These are phyloP conservation scores for Apostasia ramifera DNA, from an alignment of 106 monocot genomes.

Conservation along the genomic window DNA sequence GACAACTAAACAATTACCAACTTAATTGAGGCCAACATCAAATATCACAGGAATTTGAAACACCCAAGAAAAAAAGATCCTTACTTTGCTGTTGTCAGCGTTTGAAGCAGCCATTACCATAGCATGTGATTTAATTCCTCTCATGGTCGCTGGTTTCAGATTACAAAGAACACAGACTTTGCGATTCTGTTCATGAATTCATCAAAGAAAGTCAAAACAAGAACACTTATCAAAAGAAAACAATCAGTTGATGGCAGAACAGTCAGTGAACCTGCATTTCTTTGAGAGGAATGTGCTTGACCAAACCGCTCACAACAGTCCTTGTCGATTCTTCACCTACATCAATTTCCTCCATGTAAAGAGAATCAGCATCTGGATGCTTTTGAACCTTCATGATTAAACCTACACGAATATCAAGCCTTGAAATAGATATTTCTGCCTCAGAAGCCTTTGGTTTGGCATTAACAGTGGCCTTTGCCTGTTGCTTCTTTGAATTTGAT, in stretches of 20 bases:
- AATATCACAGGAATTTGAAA: not conserved
- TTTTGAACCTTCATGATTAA: slow-evolving; percentile 77
- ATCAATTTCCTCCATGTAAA: slow-evolving; percentile 97
- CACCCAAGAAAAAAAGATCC: not conserved
- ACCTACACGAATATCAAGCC: slow-evolving; percentile 87
- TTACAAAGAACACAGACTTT: slow-evolving; percentile 97
- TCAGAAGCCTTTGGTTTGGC: slow-evolving; percentile 64
- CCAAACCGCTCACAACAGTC: slow-evolving; percentile 94
- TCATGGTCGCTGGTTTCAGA: slow-evolving; percentile 89
- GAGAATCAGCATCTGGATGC: slow-evolving; percentile 94
- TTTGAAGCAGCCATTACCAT: slow-evolving; percentile 94
- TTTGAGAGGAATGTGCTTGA: slow-evolving; percentile 81
- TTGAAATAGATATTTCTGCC: slow-evolving; percentile 57
- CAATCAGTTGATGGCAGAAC: not conserved
- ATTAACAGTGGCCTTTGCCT: slow-evolving; percentile 30
- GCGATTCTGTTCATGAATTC: slow-evolving; percentile 52
- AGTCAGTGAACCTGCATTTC: slow-evolving; percentile 76
- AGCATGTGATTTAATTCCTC: slow-evolving; percentile 95
- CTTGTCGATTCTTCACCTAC: slow-evolving; percentile 76
- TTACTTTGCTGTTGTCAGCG: slow-evolving; percentile 74
- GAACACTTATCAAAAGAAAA: not conserved
- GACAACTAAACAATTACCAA: not conserved
- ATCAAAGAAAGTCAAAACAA: not conserved
- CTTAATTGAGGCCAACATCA: not conserved
- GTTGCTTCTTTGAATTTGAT: slow-evolving; percentile 50